Conservation (phyloP, 495 filamentous ascomycete species). For the Hypoxylon subgilvum region DNA sequence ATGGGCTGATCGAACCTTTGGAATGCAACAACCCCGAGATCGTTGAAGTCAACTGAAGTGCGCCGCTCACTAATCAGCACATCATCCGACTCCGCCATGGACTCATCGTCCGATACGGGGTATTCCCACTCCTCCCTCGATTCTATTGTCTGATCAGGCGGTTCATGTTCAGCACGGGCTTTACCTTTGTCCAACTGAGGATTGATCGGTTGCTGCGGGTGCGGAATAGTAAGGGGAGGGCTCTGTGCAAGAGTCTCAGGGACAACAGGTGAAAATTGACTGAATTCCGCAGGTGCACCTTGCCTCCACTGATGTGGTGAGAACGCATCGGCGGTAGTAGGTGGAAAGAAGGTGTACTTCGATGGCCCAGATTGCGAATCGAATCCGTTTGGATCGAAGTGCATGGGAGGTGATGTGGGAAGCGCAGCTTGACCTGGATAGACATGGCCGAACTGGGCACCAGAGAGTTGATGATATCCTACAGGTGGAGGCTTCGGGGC, state of each 20-base stretch:
- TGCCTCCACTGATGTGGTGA: conserved; percentile 41
- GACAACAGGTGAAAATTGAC: conserved; percentile 19
- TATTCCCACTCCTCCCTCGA: conserved; percentile 43
- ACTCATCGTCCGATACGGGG: conserved; percentile 58
- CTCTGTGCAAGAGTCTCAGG: conserved; percentile 17
- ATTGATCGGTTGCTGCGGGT: conserved; percentile 9
- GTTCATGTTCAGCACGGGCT: conserved; percentile 21
- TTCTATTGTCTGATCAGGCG: neutral
- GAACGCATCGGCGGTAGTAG: conserved; percentile 41
- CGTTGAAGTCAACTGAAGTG: conserved; percentile 44
- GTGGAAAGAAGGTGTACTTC: conserved; percentile 45
- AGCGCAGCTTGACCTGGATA: conserved; percentile 36
- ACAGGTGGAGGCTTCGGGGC: conserved; percentile 49
- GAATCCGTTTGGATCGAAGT: conserved; percentile 36
- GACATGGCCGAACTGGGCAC: conserved; percentile 37
- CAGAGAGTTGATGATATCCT: conserved; percentile 38
- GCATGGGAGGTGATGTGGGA: conserved; percentile 26
- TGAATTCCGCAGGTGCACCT: conserved; percentile 14
- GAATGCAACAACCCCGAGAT: conserved; percentile 48
- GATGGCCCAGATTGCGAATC: conserved; percentile 43
- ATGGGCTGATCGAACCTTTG: conserved; percentile 40
- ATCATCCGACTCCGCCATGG: conserved; percentile 35
- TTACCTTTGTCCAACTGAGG: conserved; percentile 26
- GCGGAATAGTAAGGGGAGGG: conserved; percentile 1
- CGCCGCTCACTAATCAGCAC: conserved; percentile 35